Base-by-base conservation (phyloP, 164 flowering plant species). In the Magnolia officinalis region DNA sequence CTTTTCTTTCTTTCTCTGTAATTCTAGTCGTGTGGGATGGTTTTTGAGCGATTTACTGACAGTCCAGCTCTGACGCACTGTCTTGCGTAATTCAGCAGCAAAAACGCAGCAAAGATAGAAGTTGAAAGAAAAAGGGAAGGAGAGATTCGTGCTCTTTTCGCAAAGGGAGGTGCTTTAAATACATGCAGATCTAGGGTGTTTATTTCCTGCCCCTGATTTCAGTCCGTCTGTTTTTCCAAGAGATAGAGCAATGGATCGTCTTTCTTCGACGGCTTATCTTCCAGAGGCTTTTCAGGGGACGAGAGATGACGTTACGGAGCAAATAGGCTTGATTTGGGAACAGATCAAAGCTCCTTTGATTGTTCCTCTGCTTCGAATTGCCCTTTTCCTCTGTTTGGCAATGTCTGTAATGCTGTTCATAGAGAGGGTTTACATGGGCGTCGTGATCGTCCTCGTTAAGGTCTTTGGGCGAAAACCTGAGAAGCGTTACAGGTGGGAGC, bases 371-470 rank as follows among this genome's bases (percentile, higher is more conserved):
- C 69, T 96, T 58, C 80, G 45, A 13, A 8, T 91, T 0, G 83
- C 80, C 4, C 88, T 94, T 0, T 79, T 82, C 63, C 16, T 91
- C 7, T 89, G 91, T 78, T 76, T 96, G 72, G 73, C 83, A 11
- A 91, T 96, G 97, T 87, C 95, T 2, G 74, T 94, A 18, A 94
- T 96, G 99, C 89, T 96, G 16, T 92, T 96, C 86, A 67, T 87
- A 10, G 99, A 96, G 81, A 87, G 96, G 80, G 78, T 93, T 29
- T 96, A 94, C 73, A 96, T 96, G 98, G 99, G 97, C 0, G 67
- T 96, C 3, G 97, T 96, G 58, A 91, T 96, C 45, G 68, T 87
- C 51, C 84, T 92, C 4, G 89, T 92, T 11, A 96, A 92, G 84
- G 77, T 92, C 7, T 96, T 96, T 79, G 89, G 97, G 83, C 83